These are phyloP conservation scores for Dactylellina parvicollis DNA, from an alignment of 2,329 filamentous ascomycete species.

Conservation along the genomic window DNA sequence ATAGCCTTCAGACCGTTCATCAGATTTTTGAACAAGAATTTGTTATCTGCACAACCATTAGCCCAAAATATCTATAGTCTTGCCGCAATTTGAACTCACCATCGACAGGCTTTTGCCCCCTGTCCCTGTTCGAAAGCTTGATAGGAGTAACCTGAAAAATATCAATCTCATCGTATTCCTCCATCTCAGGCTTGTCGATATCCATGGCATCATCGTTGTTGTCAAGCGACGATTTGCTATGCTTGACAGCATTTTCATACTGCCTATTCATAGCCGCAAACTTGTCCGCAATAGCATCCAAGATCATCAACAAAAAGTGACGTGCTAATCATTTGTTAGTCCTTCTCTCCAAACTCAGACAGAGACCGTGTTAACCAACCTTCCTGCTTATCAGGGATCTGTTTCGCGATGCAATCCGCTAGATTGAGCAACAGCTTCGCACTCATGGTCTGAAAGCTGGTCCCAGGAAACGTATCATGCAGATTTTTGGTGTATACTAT, in stretches of 20 bases:
- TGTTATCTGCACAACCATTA: constrained; percentile 76
- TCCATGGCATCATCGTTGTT: constrained; percentile 78
- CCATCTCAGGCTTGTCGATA: constrained; percentile 71
- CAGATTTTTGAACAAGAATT: constrained; percentile 95
- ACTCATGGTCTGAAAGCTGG: constrained; percentile 99
- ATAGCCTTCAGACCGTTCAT: constrained; percentile 96
- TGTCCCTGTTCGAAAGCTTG: constrained; percentile 89
- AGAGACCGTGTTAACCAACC: constrained; percentile 33
- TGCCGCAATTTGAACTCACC: constrained; percentile 26
- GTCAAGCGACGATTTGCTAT: constrained; percentile 76
- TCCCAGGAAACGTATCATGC: constrained; percentile 94
- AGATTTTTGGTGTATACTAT: constrained; percentile 97
- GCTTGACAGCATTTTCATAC: constrained; percentile 92
- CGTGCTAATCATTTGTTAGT: constrained; percentile 67
- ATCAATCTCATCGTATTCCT: constrained; percentile 97
- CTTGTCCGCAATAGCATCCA: constrained; percentile 98
- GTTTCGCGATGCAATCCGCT: constrained; percentile 94
- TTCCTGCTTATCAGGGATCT: constrained; percentile 86
- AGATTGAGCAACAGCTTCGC: constrained; percentile 96
- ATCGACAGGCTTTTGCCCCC: constrained; percentile 84
- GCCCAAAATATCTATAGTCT: constrained; percentile 11
- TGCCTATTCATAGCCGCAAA: constrained; percentile 98
- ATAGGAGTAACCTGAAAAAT: constrained; percentile 97
- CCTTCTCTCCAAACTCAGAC: neutral
- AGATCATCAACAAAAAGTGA: constrained; percentile 94